A percentile compares a stretch with the other conserved stretches of the same genome.
phyloP scores from a whole-genome alignment of 2,329 filamentous ascomycete species.

The Monilinia fructigena region DNA sequence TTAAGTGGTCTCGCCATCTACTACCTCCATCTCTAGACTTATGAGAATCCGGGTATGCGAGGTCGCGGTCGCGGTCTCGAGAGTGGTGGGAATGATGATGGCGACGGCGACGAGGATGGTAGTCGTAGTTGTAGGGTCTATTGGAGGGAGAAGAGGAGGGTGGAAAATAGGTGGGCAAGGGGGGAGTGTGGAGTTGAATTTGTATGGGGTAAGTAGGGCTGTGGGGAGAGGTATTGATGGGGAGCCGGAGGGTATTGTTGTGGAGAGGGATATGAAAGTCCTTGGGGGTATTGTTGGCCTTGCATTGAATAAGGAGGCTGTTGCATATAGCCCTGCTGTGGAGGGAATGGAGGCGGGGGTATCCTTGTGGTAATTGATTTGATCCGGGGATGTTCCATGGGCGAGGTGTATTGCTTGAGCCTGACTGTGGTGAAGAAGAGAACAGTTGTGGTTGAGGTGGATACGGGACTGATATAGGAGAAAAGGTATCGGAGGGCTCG shows the following conservation, averaged over 20 bases:
- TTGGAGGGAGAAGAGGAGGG: background rate
- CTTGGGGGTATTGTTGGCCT: constrained; percentile 5
- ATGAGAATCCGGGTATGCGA: constrained; percentile 22
- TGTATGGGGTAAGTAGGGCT: constrained; percentile 13
- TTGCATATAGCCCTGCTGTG: constrained; percentile 20
- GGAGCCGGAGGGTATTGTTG: constrained; percentile 10
- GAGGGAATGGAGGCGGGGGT: constrained; percentile 4
- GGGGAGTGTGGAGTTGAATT: background rate
- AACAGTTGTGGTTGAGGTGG: background rate
- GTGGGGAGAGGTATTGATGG: constrained; percentile 26
- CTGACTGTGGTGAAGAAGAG: background rate
- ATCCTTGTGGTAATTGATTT: constrained; percentile 2
- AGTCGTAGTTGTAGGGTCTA: background rate
- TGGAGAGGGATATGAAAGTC: background rate
- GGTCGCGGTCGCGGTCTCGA: constrained; percentile 5
- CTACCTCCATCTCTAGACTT: constrained; percentile 35
- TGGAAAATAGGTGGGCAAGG: background rate
- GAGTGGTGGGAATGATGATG: constrained; percentile 8
- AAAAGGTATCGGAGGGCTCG: background rate
- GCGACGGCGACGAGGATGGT: background rate
- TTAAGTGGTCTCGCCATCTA: constrained; percentile 53
- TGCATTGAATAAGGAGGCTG: constrained; percentile 22
- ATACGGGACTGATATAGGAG: background rate
- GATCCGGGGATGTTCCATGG: background rate
- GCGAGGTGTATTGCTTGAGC: background rate